Evolutionary conservation across 108 stramenopile species (phyloP).

Genomic region (Schizochytrium sp.): DNA sequence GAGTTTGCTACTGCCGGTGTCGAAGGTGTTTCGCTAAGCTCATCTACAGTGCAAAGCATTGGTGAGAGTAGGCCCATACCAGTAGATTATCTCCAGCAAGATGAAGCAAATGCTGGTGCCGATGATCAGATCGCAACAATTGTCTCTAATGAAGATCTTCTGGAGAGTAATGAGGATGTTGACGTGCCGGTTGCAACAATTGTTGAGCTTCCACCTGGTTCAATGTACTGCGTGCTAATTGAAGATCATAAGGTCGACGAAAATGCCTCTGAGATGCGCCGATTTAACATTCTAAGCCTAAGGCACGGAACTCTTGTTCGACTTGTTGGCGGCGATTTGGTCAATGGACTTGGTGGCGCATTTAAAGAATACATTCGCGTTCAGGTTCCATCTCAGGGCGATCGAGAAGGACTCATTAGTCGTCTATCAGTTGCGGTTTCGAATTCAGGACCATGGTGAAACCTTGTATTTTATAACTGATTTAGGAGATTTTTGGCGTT

Average conservation of each 20-base stretch:
- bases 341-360: neutral
- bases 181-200: neutral
- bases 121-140: too few relatives aligned
- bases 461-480: too few relatives aligned
- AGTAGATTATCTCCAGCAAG: too few relatives aligned
- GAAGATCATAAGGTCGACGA: neutral
- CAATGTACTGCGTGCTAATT: neutral
- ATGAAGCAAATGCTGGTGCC: too few relatives aligned
- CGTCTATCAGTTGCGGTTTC: neutral
- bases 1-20: too few relatives aligned
- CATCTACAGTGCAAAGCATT: too few relatives aligned
- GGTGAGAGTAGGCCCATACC: too few relatives aligned
- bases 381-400: neutral
- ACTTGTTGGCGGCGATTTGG: neutral
- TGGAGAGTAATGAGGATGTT: too few relatives aligned
- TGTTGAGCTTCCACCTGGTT: neutral
- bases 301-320: neutral
- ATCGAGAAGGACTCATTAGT: slow-evolving; percentile 5
- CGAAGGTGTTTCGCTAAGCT: too few relatives aligned
- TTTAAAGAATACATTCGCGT: slow-evolving; percentile 12
- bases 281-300: neutral
- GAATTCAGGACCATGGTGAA: too few relatives aligned
- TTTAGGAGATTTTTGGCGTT: too few relatives aligned
- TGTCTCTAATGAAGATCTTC: too few relatives aligned
- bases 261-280: slow-evolving; percentile 10